Evolutionary conservation across 495 filamentous ascomycete species (phyloP).

Genomic region (Parachaetomium inaequale): DNA sequence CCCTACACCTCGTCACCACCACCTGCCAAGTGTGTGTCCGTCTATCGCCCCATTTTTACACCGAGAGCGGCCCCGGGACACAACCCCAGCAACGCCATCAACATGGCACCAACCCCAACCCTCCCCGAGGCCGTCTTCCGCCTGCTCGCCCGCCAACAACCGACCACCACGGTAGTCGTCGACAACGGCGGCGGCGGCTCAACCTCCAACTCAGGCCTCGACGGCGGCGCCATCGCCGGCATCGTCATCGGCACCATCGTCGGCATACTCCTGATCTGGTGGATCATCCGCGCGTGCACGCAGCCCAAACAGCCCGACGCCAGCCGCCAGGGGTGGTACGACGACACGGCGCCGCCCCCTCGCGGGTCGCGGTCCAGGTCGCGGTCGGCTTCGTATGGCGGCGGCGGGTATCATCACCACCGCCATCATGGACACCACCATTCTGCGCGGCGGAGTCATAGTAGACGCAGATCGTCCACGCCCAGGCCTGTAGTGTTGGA

Average conservation of each 20-base stretch:
- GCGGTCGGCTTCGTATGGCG: slow-evolving; percentile 9
- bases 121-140: slow-evolving; percentile 9
- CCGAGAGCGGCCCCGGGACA: too few relatives aligned
- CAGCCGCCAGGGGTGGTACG: slow-evolving; percentile 29
- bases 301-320: slow-evolving; percentile 14
- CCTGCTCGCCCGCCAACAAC: slow-evolving; percentile 19
- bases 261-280: slow-evolving; percentile 27
- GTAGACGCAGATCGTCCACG: slow-evolving; percentile 9
- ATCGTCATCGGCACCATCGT: slow-evolving; percentile 33
- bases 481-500: slow-evolving; percentile 22
- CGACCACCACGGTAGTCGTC: slow-evolving; percentile 21
- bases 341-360: slow-evolving; percentile 16
- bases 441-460: not conserved
- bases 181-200: not conserved
- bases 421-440: slow-evolving; percentile 9
- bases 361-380: slow-evolving; percentile 13
- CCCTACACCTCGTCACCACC: not conserved
- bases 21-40: not conserved
- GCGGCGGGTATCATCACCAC: slow-evolving; percentile 18
- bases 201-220: slow-evolving; percentile 9
- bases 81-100: too few relatives aligned
- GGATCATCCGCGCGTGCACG: slow-evolving; percentile 21
- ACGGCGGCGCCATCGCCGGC: slow-evolving; percentile 28
- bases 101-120: slow-evolving; percentile 28
- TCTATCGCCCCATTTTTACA: too few relatives aligned